Conservation (phyloP, 179 eudicot genomes). For the Patellifolia procumbens region DNA sequence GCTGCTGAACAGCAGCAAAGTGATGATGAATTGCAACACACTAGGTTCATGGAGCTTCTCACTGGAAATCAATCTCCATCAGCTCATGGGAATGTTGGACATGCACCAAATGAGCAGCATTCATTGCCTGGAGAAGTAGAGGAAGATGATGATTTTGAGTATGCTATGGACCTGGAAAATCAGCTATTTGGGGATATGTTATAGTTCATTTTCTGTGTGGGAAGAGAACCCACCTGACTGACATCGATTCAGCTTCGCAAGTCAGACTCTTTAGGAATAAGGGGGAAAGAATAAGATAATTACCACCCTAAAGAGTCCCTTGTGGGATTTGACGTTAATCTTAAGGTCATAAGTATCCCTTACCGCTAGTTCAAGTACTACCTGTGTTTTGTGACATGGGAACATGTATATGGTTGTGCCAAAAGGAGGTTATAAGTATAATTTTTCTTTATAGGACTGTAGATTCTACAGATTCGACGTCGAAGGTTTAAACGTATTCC, state of each 20-base stretch:
- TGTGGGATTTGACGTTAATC: too few relatives aligned
- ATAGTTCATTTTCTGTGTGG: background rate
- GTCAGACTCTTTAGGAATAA: too few relatives aligned
- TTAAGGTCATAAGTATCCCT: too few relatives aligned
- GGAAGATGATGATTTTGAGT: constrained; percentile 7
- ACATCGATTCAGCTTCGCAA: too few relatives aligned
- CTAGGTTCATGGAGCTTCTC: constrained; percentile 4
- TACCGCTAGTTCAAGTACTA: too few relatives aligned
- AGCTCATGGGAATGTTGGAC: background rate
- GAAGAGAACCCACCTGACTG: too few relatives aligned
- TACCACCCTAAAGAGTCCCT: too few relatives aligned
- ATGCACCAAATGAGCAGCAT: background rate
- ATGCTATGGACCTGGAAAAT: constrained; percentile 12
- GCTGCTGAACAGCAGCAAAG: constrained; percentile 1
- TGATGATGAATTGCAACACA: constrained; percentile 13
- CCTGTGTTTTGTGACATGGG: too few relatives aligned
- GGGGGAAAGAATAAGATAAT: too few relatives aligned
- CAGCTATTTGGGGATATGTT: background rate
- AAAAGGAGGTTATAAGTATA: background rate
- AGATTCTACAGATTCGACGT: too few relatives aligned
- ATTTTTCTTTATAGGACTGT: background rate
- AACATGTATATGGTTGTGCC: background rate
- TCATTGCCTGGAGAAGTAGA: background rate
- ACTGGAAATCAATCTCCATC: background rate
- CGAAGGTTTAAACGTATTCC: background rate